Evolutionary conservation across 192 early-diverging fungal genomes (phyloP).

Genomic region (Coemansia sp.): DNA sequence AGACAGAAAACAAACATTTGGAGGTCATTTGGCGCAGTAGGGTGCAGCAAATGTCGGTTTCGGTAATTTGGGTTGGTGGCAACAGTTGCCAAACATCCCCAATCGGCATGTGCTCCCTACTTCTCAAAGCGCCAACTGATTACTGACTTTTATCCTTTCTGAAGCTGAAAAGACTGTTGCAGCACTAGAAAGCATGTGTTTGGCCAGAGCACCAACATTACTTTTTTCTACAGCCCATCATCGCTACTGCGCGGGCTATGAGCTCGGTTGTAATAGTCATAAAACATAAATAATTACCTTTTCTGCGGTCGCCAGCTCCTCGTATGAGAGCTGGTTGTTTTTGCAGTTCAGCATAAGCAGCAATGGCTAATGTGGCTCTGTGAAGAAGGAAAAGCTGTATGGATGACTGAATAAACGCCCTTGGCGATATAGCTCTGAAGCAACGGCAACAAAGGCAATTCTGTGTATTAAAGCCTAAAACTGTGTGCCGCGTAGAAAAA

Average conservation of each 20-base stretch:
- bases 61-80: neutral
- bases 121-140: neutral
- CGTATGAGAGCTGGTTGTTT: slow-evolving; percentile 49
- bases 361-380: neutral
- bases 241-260: no score
- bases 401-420: neutral
- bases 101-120: neutral
- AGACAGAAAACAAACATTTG: no score
- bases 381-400: neutral
- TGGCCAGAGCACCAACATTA: no score
- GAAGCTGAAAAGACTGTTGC: neutral
- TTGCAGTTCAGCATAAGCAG: slow-evolving; percentile 46
- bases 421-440: no score
- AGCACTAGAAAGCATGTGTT: neutral
- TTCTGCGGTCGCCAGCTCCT: slow-evolving; percentile 64
- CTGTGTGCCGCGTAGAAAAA: neutral
- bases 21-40: no score
- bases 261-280: no score
- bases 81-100: neutral
- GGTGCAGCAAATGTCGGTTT: no score
- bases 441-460: neutral
- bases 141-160: no score
- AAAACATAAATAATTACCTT: slow-evolving; percentile 23
- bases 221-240: no score
- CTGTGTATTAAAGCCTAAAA: neutral